Evolutionary conservation across 768 basidiomycete species (phyloP), one percentile per base, ranked within the genome.

Genomic region (Harrya chromipes): DNA sequence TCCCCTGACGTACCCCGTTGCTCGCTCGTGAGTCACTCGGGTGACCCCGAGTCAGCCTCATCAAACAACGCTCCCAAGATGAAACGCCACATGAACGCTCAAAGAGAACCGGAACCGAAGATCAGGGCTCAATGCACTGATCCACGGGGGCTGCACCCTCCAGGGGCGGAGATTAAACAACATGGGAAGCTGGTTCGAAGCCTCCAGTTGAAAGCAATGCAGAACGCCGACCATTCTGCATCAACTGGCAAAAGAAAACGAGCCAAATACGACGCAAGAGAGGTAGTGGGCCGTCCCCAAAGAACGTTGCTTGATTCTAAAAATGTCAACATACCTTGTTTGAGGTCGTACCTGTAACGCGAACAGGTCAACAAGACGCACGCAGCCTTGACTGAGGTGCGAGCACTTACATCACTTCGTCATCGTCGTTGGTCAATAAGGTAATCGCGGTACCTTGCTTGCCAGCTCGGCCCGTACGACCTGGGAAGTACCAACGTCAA

Each of bases 401-500:
- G 56, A 55, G 56, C 52, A 75, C 87, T 58, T 71, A 94, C 94
- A 98, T 93, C 65, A 97, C 95, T 72, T 95, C 93, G 46, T 94
- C 93, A 64, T 97, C 94, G 57, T 94, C 90, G 66, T 97, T 92
- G 37, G 87, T 88, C 55, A 99, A 75, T 81, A 99, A 97, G 19
- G 97, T 98, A 63, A 98, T 94, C 33, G 97, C 82, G 0, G 82
- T 81, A 33, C 97, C 97, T 66, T 84, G 79, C 70, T 98, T 98
- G 41, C 97, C 97, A 26, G 97, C 97, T 72, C 97, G 91, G 62
- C 97, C 97, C 42, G 97, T 99, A 63, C 97, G 90, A 66, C 90
- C 90, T 92, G 57, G n/a, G 38, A 43, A 29, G n/a, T 41, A 29
- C 34, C 49, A 42, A 44, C 38, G 56, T 53, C 11, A 49, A 21